A percentile compares a stretch with the other conserved stretches of the same genome.
Conservation (phyloP, 1,284 basidiomycete genomes). For the Polyporus tsugae region DNA sequence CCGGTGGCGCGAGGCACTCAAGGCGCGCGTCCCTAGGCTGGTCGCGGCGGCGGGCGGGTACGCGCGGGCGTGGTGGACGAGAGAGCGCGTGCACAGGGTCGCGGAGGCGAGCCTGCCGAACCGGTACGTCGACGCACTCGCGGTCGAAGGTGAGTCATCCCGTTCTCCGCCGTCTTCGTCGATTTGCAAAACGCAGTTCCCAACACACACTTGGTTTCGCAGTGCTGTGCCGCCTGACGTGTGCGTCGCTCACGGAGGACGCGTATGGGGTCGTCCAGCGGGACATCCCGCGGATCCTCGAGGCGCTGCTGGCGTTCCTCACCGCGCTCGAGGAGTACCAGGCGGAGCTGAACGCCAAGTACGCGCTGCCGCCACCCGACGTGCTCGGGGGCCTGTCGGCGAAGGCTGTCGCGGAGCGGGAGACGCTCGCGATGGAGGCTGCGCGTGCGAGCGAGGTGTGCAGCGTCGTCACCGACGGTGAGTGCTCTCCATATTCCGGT, state of each 20-base stretch:
- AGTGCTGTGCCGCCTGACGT: conserved; percentile 78
- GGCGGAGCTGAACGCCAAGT: conserved; percentile 50
- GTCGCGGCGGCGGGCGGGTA: conserved; percentile 37
- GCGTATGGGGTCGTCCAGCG: conserved; percentile 84
- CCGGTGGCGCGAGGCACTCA: conserved; percentile 32
- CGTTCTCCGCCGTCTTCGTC: neutral
- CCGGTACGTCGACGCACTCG: conserved; percentile 63
- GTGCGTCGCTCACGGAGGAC: conserved; percentile 81
- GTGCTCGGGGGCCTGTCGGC: conserved; percentile 43
- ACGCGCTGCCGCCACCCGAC: conserved; percentile 46
- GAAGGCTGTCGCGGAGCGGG: conserved; percentile 44
- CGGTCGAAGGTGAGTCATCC: conserved; percentile 59
- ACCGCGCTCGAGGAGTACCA: conserved; percentile 71
- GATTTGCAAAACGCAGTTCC: neutral
- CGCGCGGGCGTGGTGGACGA: conserved; percentile 60
- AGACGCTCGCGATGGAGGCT: conserved; percentile 51
- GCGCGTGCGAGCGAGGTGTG: conserved; percentile 62
- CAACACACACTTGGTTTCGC: neutral
- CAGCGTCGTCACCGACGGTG: conserved; percentile 67
- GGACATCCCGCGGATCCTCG: conserved; percentile 82
- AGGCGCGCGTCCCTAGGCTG: conserved; percentile 42
- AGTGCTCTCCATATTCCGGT: conserved; percentile 33
- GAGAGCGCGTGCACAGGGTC: conserved; percentile 59
- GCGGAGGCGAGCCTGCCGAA: conserved; percentile 65
- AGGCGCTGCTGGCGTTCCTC: conserved; percentile 76